Conservation (phyloP, 2,329 filamentous ascomycete species). For the Claviceps capensis region DNA sequence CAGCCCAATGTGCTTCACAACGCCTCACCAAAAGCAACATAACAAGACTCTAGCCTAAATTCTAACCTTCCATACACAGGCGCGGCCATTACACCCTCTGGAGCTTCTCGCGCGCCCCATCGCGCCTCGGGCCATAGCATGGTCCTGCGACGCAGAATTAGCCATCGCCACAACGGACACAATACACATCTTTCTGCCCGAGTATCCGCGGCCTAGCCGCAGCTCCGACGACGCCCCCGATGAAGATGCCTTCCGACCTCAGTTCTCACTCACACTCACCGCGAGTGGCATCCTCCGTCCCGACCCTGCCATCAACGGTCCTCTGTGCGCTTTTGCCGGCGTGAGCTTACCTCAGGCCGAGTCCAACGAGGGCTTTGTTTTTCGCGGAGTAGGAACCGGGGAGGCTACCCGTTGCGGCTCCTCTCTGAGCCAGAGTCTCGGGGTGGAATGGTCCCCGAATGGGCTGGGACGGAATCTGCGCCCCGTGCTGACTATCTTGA, state of each 20-base stretch:
- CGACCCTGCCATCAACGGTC: constrained; percentile 29
- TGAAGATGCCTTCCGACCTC: constrained; percentile 16
- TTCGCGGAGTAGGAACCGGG: constrained; percentile 30
- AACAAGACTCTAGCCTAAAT: no score
- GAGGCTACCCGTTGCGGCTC: constrained; percentile 32
- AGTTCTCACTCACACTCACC: constrained; percentile 22
- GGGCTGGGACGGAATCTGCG: constrained; percentile 41
- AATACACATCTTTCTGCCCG: constrained; percentile 36
- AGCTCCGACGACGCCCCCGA: constrained; percentile 14
- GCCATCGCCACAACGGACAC: constrained; percentile 44
- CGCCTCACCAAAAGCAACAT: no score
- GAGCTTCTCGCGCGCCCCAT: constrained; percentile 29
- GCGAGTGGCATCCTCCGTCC: constrained; percentile 22
- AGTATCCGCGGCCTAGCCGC: constrained; percentile 18
- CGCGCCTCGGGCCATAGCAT: constrained; percentile 29
- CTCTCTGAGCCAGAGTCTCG: constrained; percentile 40
- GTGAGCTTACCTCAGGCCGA: constrained; percentile 17
- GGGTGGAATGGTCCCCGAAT: constrained; percentile 43
- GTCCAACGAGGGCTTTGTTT: constrained; percentile 16
- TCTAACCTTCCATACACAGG: constrained; percentile 13
- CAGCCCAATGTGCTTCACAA: no score
- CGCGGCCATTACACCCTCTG: constrained; percentile 33
- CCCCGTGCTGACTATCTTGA: constrained; percentile 36
- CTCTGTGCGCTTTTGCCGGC: constrained; percentile 27
- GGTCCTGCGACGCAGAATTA: constrained; percentile 45